These are phyloP conservation scores for Wickerhamiella cacticola DNA, from an alignment of 805 yeast genomes.

Conservation along the genomic window DNA sequence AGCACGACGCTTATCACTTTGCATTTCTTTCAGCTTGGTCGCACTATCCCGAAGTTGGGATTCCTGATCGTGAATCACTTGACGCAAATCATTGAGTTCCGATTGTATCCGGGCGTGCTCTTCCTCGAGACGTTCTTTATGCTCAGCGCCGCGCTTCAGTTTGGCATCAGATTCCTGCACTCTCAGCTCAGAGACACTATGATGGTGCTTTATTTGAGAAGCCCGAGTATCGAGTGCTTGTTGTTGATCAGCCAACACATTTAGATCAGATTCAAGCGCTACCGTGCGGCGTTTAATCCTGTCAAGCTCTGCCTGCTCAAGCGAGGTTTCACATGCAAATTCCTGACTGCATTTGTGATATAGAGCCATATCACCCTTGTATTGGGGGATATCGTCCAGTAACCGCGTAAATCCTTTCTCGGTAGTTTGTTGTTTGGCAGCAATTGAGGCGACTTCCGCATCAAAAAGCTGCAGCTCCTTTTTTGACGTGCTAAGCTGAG, in stretches of 20 bases:
- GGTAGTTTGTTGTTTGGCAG: constrained; percentile 21
- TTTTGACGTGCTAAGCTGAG: not conserved
- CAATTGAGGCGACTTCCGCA: constrained; percentile 19
- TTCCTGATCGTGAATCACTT: constrained; percentile 32
- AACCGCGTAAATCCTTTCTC: not conserved
- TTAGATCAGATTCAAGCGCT: constrained; percentile 12
- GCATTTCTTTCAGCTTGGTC: constrained; percentile 53
- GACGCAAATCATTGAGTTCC: constrained; percentile 18
- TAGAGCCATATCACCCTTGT: constrained; percentile 6
- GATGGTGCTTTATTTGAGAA: not conserved
- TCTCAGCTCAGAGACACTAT: not conserved
- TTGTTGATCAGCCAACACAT: constrained; percentile 7
- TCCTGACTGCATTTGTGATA: constrained; percentile 12
- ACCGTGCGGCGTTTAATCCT: constrained; percentile 13
- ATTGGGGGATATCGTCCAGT: not conserved
- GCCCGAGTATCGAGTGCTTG: constrained; percentile 5
- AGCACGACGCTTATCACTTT: constrained; percentile 66
- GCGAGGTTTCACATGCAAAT: constrained; percentile 12
- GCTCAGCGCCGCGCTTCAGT: not conserved
- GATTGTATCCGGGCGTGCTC: constrained; percentile 20
- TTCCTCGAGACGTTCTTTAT: not conserved
- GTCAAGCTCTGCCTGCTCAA: constrained; percentile 18
- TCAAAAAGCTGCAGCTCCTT: constrained; percentile 16
- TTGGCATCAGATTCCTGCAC: constrained; percentile 11
- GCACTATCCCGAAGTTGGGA: constrained; percentile 50